These are phyloP conservation scores for Tylopilus intermedius DNA, from an alignment of 768 basidiomycete genomes.

Conservation along the genomic window DNA sequence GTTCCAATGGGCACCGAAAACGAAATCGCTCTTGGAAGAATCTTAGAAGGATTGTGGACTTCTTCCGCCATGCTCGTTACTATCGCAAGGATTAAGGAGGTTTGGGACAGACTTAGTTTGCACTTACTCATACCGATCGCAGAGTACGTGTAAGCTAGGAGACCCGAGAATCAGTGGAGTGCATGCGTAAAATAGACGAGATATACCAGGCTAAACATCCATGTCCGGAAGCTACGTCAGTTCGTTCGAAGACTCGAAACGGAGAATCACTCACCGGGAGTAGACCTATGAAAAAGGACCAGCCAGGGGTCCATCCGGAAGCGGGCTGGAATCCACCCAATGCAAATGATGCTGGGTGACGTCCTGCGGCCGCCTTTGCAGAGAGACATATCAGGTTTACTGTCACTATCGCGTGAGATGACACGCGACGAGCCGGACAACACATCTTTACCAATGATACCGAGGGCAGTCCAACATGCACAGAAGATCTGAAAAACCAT, in stretches of 20 bases:
- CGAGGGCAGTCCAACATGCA: conserved; percentile 59
- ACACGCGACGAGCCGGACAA: not conserved
- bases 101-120: not conserved
- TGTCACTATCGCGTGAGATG: conserved; percentile 24
- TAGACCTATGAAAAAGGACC: conserved; percentile 65
- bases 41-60: conserved; percentile 50
- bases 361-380: conserved; percentile 51
- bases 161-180: conserved; percentile 14
- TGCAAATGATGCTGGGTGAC: conserved; percentile 51
- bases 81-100: conserved; percentile 16
- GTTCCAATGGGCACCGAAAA: conserved; percentile 51
- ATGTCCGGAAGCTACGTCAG: not conserved
- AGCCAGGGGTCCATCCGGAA: conserved; percentile 65
- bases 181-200: not conserved
- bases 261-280: conserved; percentile 40
- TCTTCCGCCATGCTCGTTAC: conserved; percentile 68
- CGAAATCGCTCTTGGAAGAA: conserved; percentile 52
- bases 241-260: not conserved
- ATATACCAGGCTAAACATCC: conserved; percentile 26
- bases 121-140: conserved; percentile 58
- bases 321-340: conserved; percentile 56
- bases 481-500: conserved; percentile 43
- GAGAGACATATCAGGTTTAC: conserved; percentile 56
- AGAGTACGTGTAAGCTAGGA: conserved; percentile 48
- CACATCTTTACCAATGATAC: conserved; percentile 40